Evolutionary conservation across 2,329 filamentous ascomycete genomes (phyloP).

Genomic region (Colletotrichum cuscutae): DNA sequence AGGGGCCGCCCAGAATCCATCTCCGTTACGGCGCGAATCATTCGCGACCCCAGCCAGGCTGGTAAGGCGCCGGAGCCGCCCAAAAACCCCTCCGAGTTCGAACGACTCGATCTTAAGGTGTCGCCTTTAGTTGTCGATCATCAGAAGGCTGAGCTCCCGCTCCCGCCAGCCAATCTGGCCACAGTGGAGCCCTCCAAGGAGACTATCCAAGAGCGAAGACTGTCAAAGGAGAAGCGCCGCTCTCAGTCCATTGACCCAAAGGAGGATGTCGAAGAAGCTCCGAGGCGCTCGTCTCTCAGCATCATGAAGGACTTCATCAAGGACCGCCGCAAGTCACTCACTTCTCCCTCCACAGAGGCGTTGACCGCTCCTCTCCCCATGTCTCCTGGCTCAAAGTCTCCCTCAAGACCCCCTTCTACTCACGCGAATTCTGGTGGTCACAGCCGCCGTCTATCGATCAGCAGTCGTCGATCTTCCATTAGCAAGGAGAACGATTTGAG

Average conservation of each 20-base stretch:
- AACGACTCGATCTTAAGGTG: constrained; percentile 64
- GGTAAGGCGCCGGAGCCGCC: constrained; percentile 52
- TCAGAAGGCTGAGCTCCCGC: constrained; percentile 52
- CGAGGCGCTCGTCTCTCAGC: constrained; percentile 68
- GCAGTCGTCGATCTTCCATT: constrained; percentile 65
- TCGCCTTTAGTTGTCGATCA: constrained; percentile 70
- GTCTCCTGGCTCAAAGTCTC: constrained; percentile 51
- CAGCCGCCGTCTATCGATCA: constrained; percentile 73
- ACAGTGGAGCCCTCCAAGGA: constrained; percentile 49
- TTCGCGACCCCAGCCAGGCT: constrained; percentile 70
- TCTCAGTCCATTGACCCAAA: constrained; percentile 48
- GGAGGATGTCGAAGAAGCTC: constrained; percentile 49
- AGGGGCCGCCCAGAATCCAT: constrained; percentile 75
- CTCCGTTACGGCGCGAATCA: constrained; percentile 87
- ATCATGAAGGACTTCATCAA: constrained; percentile 71
- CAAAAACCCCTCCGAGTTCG: constrained; percentile 55
- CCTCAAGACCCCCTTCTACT: constrained; percentile 57
- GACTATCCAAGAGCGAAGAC: constrained; percentile 59
- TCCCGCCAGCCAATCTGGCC: constrained; percentile 40
- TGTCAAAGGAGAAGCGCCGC: constrained; percentile 52
- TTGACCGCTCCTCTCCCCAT: constrained; percentile 38
- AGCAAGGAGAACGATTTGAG: constrained; percentile 52
- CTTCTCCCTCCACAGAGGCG: constrained; percentile 58
- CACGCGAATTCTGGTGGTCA: constrained; percentile 56
- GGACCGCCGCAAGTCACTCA: constrained; percentile 64